These are phyloP conservation scores for Rostrohypoxylon terebratum DNA, from an alignment of 495 filamentous ascomycete species.

Conservation along the genomic window DNA sequence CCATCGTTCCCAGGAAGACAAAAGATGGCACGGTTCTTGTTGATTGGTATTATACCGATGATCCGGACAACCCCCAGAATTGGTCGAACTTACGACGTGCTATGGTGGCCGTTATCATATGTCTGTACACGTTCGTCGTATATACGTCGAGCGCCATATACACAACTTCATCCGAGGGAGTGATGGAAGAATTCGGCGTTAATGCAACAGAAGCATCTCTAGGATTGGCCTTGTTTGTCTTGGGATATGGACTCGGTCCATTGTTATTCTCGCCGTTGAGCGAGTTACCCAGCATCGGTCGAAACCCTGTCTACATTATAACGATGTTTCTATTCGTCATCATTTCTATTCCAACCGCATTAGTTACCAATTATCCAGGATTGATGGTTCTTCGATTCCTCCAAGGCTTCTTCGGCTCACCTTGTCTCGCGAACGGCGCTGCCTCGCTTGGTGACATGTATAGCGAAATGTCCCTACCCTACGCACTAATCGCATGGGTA, in stretches of 20 bases:
- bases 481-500: conserved; percentile 74
- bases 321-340: conserved; percentile 79
- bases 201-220: conserved; percentile 65
- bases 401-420: conserved; percentile 77
- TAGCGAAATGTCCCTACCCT: conserved; percentile 73
- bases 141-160: conserved; percentile 65
- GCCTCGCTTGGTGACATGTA: conserved; percentile 86
- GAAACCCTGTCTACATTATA: conserved; percentile 75
- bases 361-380: conserved; percentile 77
- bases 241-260: conserved; percentile 69
- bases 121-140: conserved; percentile 62
- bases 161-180: conserved; percentile 57
- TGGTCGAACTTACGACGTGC: conserved; percentile 58
- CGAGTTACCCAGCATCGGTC: conserved; percentile 74
- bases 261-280: conserved; percentile 55
- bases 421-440: conserved; percentile 80
- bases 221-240: conserved; percentile 66
- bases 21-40: conserved; percentile 66
- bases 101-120: conserved; percentile 63
- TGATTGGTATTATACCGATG: conserved; percentile 66
- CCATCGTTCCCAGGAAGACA: conserved; percentile 58
- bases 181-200: conserved; percentile 62
- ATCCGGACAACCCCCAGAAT: conserved; percentile 68
- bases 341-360: conserved; percentile 78
- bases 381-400: conserved; percentile 81